These are phyloP conservation scores for Neurospora sp. DNA, from an alignment of 495 filamentous ascomycete genomes.

Conservation along the genomic window DNA sequence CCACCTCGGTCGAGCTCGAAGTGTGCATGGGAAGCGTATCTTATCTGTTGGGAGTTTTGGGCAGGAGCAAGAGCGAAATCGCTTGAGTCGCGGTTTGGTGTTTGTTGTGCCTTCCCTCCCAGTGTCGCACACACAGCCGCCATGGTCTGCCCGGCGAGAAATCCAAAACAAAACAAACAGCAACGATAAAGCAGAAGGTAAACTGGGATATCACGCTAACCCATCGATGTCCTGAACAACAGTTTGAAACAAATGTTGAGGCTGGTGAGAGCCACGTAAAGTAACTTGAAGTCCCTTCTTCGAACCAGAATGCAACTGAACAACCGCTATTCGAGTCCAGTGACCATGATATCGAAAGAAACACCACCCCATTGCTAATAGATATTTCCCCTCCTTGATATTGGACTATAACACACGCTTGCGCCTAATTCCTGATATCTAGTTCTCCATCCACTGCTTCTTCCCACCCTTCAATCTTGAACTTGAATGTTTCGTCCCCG, in stretches of 20 bases:
- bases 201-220: not conserved
- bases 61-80: not conserved
- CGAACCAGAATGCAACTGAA: not conserved
- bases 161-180: not conserved
- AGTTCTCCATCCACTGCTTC: conserved; percentile 1
- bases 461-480: conserved; percentile 47
- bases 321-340: not conserved
- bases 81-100: not conserved
- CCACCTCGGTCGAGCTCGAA: not conserved
- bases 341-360: not conserved
- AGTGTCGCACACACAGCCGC: not conserved
- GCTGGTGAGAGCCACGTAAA: not conserved
- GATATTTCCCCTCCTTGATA: not conserved
- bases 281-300: not conserved
- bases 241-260: not conserved
- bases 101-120: not conserved
- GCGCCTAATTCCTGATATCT: not conserved
- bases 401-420: not conserved
- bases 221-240: not conserved
- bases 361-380: not conserved
- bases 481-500: conserved; percentile 54
- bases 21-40: not conserved
- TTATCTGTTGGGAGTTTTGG: not conserved
- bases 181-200: not conserved
- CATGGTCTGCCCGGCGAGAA: not conserved